Evolutionary conservation across 2,329 filamentous ascomycete genomes (phyloP).

Genomic region (Fusarium algeriense): DNA sequence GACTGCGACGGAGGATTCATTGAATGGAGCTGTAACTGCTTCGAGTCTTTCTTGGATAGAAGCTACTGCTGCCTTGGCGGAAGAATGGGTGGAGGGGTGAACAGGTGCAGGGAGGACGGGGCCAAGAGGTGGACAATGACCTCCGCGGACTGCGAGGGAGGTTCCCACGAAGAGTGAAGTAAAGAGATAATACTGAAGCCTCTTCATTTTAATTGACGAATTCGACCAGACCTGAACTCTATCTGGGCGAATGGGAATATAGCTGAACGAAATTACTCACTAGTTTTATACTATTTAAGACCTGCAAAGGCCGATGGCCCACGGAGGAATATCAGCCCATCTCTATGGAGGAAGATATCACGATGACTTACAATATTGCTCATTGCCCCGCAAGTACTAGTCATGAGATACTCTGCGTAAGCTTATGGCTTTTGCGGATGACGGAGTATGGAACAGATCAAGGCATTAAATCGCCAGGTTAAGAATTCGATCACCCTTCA

Average conservation of each 20-base stretch:
- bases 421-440: neutral
- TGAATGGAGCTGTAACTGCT: neutral
- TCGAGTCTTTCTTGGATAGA: constrained; percentile 1
- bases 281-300: neutral
- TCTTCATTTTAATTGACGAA: neutral
- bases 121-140: constrained; percentile 20
- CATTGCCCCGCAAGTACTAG: neutral
- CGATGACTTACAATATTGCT: neutral
- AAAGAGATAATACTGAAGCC: neutral
- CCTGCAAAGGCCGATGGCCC: fast-evolving
- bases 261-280: neutral
- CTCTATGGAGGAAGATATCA: fast-evolving
- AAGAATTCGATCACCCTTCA: fast-evolving
- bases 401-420: neutral
- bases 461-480: fast-evolving
- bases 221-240: no score
- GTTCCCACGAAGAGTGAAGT: neutral
- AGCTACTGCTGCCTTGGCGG: neutral
- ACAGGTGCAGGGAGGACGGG: constrained; percentile 8
- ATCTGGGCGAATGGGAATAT: neutral
- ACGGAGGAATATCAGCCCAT: fast-evolving
- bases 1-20: constrained; percentile 1
- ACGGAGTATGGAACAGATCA: fast-evolving
- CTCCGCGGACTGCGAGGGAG: constrained; percentile 16
- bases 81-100: neutral